These are phyloP conservation scores for Royoungia palumana DNA, from an alignment of 768 basidiomycete genomes.

Conservation along the genomic window DNA sequence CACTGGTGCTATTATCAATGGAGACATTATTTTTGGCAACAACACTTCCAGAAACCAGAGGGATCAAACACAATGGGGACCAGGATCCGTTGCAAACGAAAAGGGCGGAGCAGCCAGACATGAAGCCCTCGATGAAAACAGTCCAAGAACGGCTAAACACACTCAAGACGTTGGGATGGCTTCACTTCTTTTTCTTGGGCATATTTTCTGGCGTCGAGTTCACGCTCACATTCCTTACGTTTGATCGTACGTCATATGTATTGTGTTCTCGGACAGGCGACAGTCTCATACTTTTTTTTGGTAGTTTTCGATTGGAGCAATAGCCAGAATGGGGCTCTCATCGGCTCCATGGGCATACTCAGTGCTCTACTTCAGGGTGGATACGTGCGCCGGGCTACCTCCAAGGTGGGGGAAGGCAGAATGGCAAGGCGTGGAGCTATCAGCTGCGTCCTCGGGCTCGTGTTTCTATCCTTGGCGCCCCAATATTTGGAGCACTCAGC, in stretches of 20 bases:
- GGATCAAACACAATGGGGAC: constrained; percentile 29
- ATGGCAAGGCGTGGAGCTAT: constrained; percentile 82
- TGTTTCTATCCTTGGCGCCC: constrained; percentile 71
- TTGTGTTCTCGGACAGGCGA: neutral
- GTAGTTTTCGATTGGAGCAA: constrained; percentile 88
- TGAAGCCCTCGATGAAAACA: constrained; percentile 15
- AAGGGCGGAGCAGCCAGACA: constrained; percentile 11
- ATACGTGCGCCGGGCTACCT: constrained; percentile 81
- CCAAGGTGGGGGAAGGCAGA: constrained; percentile 71
- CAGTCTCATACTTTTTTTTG: neutral
- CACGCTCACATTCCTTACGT: constrained; percentile 92
- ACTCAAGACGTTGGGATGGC: constrained; percentile 56
- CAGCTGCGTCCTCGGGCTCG: constrained; percentile 68
- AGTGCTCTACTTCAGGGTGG: constrained; percentile 91
- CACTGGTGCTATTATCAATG: constrained; percentile 66
- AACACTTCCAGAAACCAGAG: constrained; percentile 84
- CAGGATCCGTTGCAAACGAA: constrained; percentile 20
- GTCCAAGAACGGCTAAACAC: constrained; percentile 50
- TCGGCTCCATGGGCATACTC: constrained; percentile 85
- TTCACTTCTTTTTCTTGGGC: constrained; percentile 85
- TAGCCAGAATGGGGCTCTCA: constrained; percentile 80
- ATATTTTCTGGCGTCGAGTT: constrained; percentile 96
- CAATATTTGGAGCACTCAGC: constrained; percentile 40
- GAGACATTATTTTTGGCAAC: constrained; percentile 79
- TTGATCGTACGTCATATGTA: constrained; percentile 59